Evolutionary conservation across 257 asterid genomes (phyloP), one percentile per base, ranked within the genome.

Genomic region (Plectranthus barbatus): DNA sequence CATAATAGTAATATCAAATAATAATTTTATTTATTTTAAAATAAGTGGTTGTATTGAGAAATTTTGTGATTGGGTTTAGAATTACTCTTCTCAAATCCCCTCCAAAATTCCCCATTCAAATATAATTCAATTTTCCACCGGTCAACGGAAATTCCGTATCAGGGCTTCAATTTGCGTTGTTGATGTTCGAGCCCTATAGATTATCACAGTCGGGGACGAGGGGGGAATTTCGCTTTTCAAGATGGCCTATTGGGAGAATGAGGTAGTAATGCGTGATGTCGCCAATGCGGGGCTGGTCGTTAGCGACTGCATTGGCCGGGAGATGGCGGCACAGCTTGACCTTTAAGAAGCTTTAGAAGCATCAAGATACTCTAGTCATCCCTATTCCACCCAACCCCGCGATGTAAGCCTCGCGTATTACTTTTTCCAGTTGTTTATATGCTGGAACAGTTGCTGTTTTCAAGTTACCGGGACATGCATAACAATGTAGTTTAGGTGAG

Each of bases 261-360:
- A 89, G 66, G 75, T 92, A 21, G 92, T 89, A 69, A 75, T 86
- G 84, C 96, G 95, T 55, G 97, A 92, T 73, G 96, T 92, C 74
- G 72, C 83, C 72, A 87, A 86, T 62, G 97, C 99, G n/a, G 95
- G 99, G 7, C 80, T 85, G 60, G 94, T 85, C 29, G 80, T 92
- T 72, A 72, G 81, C 78, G 94, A 89, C 73, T 85, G 94, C 59
- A 82, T 89, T 40, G 85, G 86, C 66, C 73, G 99, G 69, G 97
- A 92, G 42, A 76, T 85, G 9, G 73, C 80, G 8, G 70, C 81
- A 34, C 97, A 89, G 78, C 76, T 81, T 61, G 99, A 92, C 75
- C 87, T 89, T 4, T 97, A 92, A 68, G 99, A 92, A 67, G 74
- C 96, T 19, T 66, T 92, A 17, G 99, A 92, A 79, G 97, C 99